Evolutionary conservation across 805 yeast genomes (phyloP), one percentile per base, ranked within the genome.

Genomic region (Sugiyamaella qingdaonensis): DNA sequence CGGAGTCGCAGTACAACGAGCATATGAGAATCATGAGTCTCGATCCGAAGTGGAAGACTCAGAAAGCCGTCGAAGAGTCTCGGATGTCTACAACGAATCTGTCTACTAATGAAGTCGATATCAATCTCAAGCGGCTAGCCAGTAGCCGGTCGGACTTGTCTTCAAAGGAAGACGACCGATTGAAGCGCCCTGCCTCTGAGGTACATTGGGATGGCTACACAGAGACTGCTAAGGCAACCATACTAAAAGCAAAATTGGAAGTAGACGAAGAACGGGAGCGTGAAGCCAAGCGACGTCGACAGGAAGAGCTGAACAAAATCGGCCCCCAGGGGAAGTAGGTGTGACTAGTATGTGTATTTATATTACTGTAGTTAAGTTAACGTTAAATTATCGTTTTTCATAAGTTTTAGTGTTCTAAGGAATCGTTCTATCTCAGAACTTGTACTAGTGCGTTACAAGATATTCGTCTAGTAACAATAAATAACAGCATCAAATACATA

Each of bases 11-110:
- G 57, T 88, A 86, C 64, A 64, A 69, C 39, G 78, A 77, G 56
- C 97, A 92, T 65, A 73, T 91, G 59, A 78, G 80, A 54, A 78
- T 82, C 13, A 72, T 86, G 52, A 72, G 88, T 35, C 70, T 91
- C 44, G 96, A 91, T 67, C 96, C 97, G 2, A 74, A 80, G 58
- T 88, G 87, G 69, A 78, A 81, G 58, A 81, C 81, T 52, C 89
- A 88, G 66, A 82, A 81, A 62, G 69, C 62, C 1, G 54, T 61
- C 31, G 71, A 66, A 10, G 66, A 61, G 24, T 63, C 64, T 11
- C 66, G 72, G 18, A 57, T 52, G 31, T 60, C 68, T 5, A 57
- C 65, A 10, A 60, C 74, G 4, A 73, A 74, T 49, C 55, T 73
- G 51, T 65, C 64, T 13, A 60, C 61, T 9, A 58, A 59, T 10